Evolutionary conservation across 768 basidiomycete genomes (phyloP).

Genomic region (Rhizopogon rudus): DNA sequence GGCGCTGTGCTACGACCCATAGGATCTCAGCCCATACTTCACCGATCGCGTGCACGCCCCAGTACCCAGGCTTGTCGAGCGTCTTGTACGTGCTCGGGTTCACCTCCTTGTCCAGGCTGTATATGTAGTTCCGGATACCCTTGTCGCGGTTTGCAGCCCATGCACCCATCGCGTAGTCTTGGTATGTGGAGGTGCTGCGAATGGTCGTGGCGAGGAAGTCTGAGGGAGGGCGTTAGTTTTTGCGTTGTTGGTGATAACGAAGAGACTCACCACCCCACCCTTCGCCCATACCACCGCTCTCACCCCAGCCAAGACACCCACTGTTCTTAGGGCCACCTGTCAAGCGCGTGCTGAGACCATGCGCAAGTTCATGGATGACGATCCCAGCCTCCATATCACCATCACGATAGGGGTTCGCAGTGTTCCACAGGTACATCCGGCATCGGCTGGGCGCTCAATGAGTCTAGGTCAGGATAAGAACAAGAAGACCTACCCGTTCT

Average conservation of each 20-base stretch:
- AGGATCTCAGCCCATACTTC: conserved; percentile 96
- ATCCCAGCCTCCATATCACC: conserved; percentile 97
- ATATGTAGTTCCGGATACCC: conserved; percentile 87
- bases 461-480: background rate
- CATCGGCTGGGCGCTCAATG: conserved; percentile 43
- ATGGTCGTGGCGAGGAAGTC: conserved; percentile 88
- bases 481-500: conserved; percentile 50
- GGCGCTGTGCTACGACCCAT: conserved; percentile 68
- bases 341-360: conserved; percentile 89
- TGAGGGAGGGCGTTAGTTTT: conserved; percentile 7
- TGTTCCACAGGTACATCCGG: conserved; percentile 98
- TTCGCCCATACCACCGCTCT: conserved; percentile 96
- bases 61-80: conserved; percentile 90
- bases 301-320: conserved; percentile 93
- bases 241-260: background rate
- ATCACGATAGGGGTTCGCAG: conserved; percentile 84
- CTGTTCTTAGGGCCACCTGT: conserved; percentile 94
- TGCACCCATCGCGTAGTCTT: conserved; percentile 86
- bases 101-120: conserved; percentile 69
- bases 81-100: conserved; percentile 96
- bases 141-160: conserved; percentile 80
- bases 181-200: conserved; percentile 66
- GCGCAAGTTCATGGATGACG: conserved; percentile 85
- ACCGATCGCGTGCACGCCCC: conserved; percentile 88
- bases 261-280: conserved; percentile 75